Percentiles rank a stretch among this genome's conserved stretches.
These are phyloP conservation scores for Aegilops tauschii DNA, from an alignment of 176 grass and related monocot genomes.

Conservation along the genomic window DNA sequence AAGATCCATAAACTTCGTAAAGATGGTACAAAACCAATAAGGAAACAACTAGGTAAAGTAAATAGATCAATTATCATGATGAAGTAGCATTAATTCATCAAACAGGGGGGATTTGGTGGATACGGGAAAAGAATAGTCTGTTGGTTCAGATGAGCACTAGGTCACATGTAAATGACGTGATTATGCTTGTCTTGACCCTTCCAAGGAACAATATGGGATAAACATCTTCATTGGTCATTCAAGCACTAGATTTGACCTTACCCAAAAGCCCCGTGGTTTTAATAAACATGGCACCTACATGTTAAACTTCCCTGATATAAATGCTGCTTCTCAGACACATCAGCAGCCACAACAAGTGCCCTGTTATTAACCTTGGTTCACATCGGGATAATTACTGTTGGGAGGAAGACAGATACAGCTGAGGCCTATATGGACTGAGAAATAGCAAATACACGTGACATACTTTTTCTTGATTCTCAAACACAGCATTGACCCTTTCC, in stretches of 20 bases:
- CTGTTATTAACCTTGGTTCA: background rate
- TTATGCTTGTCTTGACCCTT: background rate
- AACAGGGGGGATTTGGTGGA: background rate
- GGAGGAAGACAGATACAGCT: background rate
- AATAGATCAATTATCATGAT: background rate
- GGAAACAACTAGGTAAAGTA: background rate
- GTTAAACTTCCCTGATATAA: background rate
- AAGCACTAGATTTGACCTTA: background rate
- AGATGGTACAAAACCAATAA: background rate
- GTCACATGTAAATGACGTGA: background rate
- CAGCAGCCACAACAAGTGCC: background rate
- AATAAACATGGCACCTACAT: background rate
- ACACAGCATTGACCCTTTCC: background rate
- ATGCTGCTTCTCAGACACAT: background rate
- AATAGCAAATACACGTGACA: background rate
- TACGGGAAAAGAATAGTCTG: background rate
- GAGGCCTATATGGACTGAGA: background rate
- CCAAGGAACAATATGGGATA: background rate
- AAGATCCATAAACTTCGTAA: constrained; percentile 4
- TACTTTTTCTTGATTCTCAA: background rate
- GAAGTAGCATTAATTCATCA: background rate
- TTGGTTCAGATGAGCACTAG: background rate
- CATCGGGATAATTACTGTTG: background rate
- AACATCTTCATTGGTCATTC: background rate
- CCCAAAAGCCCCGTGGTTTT: background rate